Percentiles rank a stretch among this genome's conserved stretches.
Conservation (phyloP, 768 basidiomycete genomes). For the Coprinellus micaceus region DNA sequence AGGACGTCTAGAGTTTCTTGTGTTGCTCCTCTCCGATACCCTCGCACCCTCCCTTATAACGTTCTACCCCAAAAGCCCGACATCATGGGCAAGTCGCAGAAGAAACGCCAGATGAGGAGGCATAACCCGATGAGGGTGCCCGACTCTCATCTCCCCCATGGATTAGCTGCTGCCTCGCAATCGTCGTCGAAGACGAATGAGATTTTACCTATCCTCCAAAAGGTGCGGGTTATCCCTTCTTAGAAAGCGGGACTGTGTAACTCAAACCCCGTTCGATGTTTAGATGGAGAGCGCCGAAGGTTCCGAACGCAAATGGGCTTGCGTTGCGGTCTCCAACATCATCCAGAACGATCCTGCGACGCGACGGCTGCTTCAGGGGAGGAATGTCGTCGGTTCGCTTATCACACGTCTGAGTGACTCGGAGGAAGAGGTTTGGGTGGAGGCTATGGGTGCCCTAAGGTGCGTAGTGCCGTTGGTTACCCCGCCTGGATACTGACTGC, state of each 20-base stretch:
- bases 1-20: not conserved
- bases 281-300: constrained; percentile 77
- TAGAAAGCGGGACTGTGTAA: constrained; percentile 7
- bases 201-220: constrained; percentile 85
- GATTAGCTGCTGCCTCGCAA: constrained; percentile 69
- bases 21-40: not conserved
- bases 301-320: constrained; percentile 89
- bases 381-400: constrained; percentile 82
- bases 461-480: constrained; percentile 31
- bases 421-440: constrained; percentile 87
- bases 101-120: constrained; percentile 77
- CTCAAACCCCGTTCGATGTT: not conserved
- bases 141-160: constrained; percentile 84
- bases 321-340: constrained; percentile 91
- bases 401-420: constrained; percentile 85
- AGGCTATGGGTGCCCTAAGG: constrained; percentile 87
- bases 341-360: constrained; percentile 96
- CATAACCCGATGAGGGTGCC: constrained; percentile 95
- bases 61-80: not conserved
- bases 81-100: constrained; percentile 90
- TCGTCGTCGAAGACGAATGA: constrained; percentile 73
- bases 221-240: constrained; percentile 45
- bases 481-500: not conserved
- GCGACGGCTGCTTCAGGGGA: constrained; percentile 81
- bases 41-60: not conserved